These are phyloP conservation scores for Adansonia grandidieri DNA, from an alignment of 441 rosid genomes.

Conservation along the genomic window DNA sequence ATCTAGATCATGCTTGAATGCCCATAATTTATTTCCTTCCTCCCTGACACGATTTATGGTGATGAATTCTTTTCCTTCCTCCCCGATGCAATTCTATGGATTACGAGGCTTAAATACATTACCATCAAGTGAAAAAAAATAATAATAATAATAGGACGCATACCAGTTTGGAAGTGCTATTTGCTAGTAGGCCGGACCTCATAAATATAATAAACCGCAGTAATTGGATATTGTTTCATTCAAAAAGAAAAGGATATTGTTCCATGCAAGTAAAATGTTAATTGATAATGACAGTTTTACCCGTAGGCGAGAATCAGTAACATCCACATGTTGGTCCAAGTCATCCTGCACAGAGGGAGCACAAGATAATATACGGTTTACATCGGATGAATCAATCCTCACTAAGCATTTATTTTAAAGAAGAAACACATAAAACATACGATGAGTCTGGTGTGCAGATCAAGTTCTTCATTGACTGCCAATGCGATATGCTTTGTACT, in stretches of 20 bases:
- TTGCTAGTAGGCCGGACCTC: background rate
- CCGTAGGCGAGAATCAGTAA: constrained; percentile 81
- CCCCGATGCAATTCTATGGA: no score
- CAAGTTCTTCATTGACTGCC: constrained; percentile 92
- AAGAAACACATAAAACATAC: constrained; percentile 47
- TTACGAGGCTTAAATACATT: no score
- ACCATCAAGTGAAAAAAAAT: background rate
- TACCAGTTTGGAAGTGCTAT: background rate
- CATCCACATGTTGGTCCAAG: constrained; percentile 90
- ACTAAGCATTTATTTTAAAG: background rate
- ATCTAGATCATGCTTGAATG: background rate
- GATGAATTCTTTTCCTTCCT: no score
- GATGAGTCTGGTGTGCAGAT: constrained; percentile 85
- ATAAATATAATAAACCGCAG: background rate
- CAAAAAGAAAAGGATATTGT: background rate
- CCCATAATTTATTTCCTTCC: background rate
- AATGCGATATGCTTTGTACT: constrained; percentile 95
- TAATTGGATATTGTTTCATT: background rate
- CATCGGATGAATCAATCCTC: background rate
- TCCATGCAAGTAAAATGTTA: background rate
- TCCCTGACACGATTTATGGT: no score
- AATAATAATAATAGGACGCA: background rate
- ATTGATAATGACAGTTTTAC: constrained; percentile 42
- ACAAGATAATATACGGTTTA: constrained; percentile 21
- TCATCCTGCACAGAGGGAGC: constrained; percentile 67